Conservation (phyloP, 768 basidiomycete species). For the Zangia roseola region DNA sequence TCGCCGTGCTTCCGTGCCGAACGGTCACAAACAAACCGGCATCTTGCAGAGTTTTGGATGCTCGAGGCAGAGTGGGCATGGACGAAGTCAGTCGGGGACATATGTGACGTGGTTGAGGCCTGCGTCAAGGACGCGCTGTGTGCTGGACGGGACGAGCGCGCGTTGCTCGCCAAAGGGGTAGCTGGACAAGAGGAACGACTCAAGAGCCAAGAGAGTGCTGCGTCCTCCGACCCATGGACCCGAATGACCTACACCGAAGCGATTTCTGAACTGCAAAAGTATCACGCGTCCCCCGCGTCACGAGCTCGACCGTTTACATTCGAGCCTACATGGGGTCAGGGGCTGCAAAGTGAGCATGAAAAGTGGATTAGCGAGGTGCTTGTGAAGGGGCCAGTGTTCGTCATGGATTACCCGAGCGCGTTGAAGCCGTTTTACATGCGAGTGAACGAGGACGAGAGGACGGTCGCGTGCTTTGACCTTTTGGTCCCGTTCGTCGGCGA, state of each 20-base stretch:
- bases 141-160: slow-evolving; percentile 32
- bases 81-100: slow-evolving; percentile 41
- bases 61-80: slow-evolving; percentile 92
- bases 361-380: slow-evolving; percentile 77
- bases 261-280: slow-evolving; percentile 50
- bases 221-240: slow-evolving; percentile 50
- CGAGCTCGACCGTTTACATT: slow-evolving; percentile 46
- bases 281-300: slow-evolving; percentile 27
- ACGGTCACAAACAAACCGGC: slow-evolving; percentile 81
- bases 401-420: slow-evolving; percentile 80
- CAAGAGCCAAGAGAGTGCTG: slow-evolving; percentile 37
- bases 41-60: slow-evolving; percentile 99
- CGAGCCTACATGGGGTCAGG: slow-evolving; percentile 62
- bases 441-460: slow-evolving; percentile 49
- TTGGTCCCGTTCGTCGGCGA: slow-evolving; percentile 88
- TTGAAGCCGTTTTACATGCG: slow-evolving; percentile 99
- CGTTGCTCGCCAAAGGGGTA: slow-evolving; percentile 31
- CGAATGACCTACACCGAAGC: slow-evolving; percentile 82
- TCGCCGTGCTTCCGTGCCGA: slow-evolving; percentile 96
- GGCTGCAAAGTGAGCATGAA: slow-evolving; percentile 90
- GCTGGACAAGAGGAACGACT: slow-evolving; percentile 36
- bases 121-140: slow-evolving; percentile 44
- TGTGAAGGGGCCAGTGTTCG: slow-evolving; percentile 78
- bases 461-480: slow-evolving; percentile 95
- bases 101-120: slow-evolving; percentile 59